Conservation (phyloP, 2,329 filamentous ascomycete species). For the Capronia americana region DNA sequence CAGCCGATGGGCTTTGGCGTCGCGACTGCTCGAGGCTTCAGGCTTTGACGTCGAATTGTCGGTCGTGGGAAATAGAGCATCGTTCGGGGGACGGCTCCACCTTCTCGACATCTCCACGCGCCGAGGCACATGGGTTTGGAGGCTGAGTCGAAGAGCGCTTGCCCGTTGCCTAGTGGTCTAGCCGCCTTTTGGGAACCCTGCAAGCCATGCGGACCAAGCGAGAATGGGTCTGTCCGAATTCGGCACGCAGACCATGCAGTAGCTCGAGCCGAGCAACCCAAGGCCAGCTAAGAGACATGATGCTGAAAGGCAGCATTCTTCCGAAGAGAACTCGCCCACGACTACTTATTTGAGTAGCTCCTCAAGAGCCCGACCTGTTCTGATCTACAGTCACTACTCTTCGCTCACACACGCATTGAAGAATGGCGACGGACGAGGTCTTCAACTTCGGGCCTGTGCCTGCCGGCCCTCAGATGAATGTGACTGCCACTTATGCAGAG, state of each 20-base stretch:
- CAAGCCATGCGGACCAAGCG: conserved; percentile 4
- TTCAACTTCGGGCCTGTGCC: conserved; percentile 21
- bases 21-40: conserved; percentile 6
- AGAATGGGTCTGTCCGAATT: neutral
- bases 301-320: neutral
- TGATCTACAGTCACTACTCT: neutral
- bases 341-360: neutral
- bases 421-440: conserved; percentile 13
- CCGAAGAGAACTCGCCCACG: neutral
- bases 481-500: conserved; percentile 14
- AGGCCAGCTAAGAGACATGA: neutral
- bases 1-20: neutral
- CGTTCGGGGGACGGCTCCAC: neutral
- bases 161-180: neutral
- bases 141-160: conserved; percentile 1
- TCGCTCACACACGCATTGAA: neutral
- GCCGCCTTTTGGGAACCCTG: neutral
- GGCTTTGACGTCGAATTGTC: neutral
- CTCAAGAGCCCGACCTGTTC: neutral
- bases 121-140: conserved; percentile 2
- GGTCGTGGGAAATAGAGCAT: neutral
- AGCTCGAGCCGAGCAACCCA: neutral
- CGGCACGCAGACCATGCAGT: neutral
- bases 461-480: conserved; percentile 12
- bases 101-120: neutral